Evolutionary conservation across 495 filamentous ascomycete species (phyloP).

Genomic region (Penicillium antarcticum): DNA sequence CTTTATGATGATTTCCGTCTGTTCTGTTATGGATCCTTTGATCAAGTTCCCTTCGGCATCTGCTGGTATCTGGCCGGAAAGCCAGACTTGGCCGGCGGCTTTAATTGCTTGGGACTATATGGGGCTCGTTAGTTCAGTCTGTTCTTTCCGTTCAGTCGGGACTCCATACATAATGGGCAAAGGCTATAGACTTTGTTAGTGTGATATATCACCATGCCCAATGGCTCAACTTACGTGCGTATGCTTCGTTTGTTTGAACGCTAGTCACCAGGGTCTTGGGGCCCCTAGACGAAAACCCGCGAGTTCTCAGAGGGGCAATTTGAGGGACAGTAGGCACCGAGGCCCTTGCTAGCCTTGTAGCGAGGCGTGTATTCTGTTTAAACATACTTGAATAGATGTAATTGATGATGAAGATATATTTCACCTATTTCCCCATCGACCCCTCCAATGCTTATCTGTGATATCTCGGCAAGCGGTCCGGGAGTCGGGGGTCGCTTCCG

Average conservation of each 20-base stretch:
- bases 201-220: neutral
- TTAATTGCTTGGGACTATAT: constrained; percentile 14
- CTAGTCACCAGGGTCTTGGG: neutral
- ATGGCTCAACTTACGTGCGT: neutral
- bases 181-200: neutral
- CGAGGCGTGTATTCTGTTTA: neutral
- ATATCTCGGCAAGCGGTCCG: neutral
- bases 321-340: neutral
- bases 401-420: too few relatives aligned
- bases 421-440: too few relatives aligned
- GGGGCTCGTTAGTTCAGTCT: neutral
- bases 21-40: constrained; percentile 11
- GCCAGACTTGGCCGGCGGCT: constrained; percentile 13
- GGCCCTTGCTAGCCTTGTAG: neutral
- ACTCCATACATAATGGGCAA: neutral
- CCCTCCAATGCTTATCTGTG: neutral
- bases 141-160: neutral
- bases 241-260: neutral
- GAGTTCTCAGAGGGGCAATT: too few relatives aligned
- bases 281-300: neutral
- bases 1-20: constrained; percentile 7
- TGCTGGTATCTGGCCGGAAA: constrained; percentile 16
- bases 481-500: neutral
- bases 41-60: constrained; percentile 14
- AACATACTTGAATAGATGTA: neutral